Conservation (phyloP, 768 basidiomycete genomes). For the Boletus patriciae region DNA sequence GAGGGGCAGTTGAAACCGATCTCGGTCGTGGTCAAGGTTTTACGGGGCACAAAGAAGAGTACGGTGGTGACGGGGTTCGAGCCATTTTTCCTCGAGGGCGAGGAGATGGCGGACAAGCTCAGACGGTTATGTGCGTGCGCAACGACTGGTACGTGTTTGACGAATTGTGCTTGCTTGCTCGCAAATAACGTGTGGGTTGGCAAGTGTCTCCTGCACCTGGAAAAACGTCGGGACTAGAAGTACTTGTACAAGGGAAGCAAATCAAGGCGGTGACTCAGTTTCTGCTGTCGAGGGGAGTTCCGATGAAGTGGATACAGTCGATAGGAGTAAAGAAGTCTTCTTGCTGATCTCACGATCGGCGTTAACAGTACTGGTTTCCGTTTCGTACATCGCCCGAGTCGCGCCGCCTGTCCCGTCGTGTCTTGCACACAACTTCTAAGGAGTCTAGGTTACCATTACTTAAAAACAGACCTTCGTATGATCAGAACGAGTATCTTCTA, state of each 20-base stretch:
- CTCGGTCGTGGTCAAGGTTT: constrained; percentile 62
- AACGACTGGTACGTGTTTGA: constrained; percentile 58
- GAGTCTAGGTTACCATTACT: no score
- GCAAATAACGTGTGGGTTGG: neutral
- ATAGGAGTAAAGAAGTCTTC: constrained; percentile 52
- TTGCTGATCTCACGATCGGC: no score
- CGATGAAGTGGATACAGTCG: constrained; percentile 76
- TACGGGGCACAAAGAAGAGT: constrained; percentile 73
- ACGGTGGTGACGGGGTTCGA: constrained; percentile 83
- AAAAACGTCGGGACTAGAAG: constrained; percentile 59
- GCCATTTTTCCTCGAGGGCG: constrained; percentile 65
- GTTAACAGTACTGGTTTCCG: no score
- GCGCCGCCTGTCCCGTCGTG: no score
- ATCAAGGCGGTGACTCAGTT: constrained; percentile 63
- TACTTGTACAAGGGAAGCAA: constrained; percentile 87
- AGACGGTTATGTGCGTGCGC: constrained; percentile 75
- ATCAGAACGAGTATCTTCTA: no score
- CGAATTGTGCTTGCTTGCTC: neutral
- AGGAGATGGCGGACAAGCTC: constrained; percentile 77
- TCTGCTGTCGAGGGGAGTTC: constrained; percentile 67
- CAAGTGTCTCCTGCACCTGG: constrained; percentile 65
- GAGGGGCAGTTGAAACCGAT: constrained; percentile 78
- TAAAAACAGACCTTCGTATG: no score
- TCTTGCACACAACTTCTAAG: no score
- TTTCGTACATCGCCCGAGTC: no score